Evolutionary conservation across 352 stramenopile genomes (phyloP), one percentile per base, ranked within the genome.

Genomic region (Elongisporangium undulatum): DNA sequence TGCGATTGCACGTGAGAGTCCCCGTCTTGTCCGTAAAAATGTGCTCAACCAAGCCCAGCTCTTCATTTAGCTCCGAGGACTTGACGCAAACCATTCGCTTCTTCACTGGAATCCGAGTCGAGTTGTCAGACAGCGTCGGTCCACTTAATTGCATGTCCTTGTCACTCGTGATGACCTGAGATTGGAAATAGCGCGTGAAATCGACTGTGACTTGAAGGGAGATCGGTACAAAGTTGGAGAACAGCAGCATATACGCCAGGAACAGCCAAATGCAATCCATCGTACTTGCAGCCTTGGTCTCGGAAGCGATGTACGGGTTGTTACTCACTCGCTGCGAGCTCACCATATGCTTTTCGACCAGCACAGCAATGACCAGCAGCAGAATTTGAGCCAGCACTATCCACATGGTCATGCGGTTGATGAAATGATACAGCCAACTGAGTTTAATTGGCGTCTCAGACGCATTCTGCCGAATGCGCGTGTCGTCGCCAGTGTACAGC

Each of bases 1-100:
- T 98, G 5, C 85, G 79, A 64, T 98, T 98, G 56, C 88, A 87
- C 10, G 93, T 98, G 15, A 98, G 68, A 15, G 92, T 98, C 16
- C 92, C 92, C 2, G 92, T 98, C 62, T 97, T 98, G 63, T 98
- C 92, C 0, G 70, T 97, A 73, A 99, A 99, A 24, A 99, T 90
- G 64, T 99, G 97, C 56, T 98, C 79, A 16, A 99, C 89, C 65
- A 98, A 77, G 6, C 96, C 97, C 20, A 98, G 71, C 53, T 98
- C 89, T 57, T 95, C 92, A 50, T 95, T 96, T 26, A 98, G 68
- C 57, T 97, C 88, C 0, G 87, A 94, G 0, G 80, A 92, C 49
- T 90, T 81, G 13, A 91, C 90, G 26, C 69, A 76, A 19, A 88
- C 80, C 2, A 65, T 64, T 9, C 71, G 86, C 24, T 85, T 77